Evolutionary conservation across 2,329 filamentous ascomycete genomes (phyloP).

Genomic region (Ceratocystis destructans): DNA sequence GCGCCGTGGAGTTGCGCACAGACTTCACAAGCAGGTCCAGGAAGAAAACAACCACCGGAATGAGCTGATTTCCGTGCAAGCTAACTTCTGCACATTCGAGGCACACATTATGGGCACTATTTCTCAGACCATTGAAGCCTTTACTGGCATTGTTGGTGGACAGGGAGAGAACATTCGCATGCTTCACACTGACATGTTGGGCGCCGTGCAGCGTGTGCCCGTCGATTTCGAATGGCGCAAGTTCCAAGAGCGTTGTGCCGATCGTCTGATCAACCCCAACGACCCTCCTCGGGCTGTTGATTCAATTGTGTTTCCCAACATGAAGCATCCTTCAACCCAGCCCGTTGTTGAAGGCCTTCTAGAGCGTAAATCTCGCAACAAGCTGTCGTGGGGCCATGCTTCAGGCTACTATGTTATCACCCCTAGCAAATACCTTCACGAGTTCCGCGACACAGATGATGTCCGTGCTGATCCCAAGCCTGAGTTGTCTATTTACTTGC

Average conservation of each 20-base stretch:
- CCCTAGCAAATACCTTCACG: constrained; percentile 76
- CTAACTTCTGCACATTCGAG: constrained; percentile 79
- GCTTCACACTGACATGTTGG: constrained; percentile 74
- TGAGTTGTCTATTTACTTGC: constrained; percentile 80
- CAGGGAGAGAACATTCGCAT: constrained; percentile 71
- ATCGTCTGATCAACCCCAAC: constrained; percentile 64
- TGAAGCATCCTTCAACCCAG: constrained; percentile 65
- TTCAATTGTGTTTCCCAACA: constrained; percentile 73
- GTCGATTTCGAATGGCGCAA: constrained; percentile 83
- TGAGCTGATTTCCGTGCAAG: constrained; percentile 82
- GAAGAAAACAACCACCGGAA: constrained; percentile 95
- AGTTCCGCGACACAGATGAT: constrained; percentile 86
- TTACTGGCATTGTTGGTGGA: constrained; percentile 64
- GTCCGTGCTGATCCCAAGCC: constrained; percentile 58
- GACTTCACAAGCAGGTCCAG: constrained; percentile 76
- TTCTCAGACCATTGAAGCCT: constrained; percentile 69
- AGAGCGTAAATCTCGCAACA: constrained; percentile 80
- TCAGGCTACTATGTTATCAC: constrained; percentile 84
- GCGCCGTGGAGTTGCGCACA: constrained; percentile 65
- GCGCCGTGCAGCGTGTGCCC: constrained; percentile 60
- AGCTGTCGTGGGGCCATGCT: constrained; percentile 62
- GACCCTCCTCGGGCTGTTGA: constrained; percentile 60
- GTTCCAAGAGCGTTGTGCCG: constrained; percentile 58
- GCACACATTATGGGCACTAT: constrained; percentile 69
- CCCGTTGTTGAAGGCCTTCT: constrained; percentile 76